Evolutionary conservation across 2,329 filamentous ascomycete genomes (phyloP).

Genomic region (Dactylellina leptospora): DNA sequence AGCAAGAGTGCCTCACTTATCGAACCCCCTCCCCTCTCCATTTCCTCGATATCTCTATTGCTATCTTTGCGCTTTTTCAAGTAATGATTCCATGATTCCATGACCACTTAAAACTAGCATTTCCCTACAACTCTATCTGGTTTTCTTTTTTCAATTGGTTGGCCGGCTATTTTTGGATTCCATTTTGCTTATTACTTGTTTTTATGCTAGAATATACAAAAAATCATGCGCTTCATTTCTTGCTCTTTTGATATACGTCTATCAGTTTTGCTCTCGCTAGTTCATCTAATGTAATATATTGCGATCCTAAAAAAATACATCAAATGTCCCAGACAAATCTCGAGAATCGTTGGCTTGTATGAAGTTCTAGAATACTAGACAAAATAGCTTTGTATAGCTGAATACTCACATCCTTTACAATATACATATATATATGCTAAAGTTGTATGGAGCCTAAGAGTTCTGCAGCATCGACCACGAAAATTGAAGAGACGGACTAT

Average conservation of each 20-base stretch:
- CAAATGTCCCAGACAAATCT: too few species aligned
- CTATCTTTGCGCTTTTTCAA: conserved; percentile 8
- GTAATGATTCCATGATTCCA: conserved; percentile 10
- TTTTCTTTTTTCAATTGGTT: conserved; percentile 10
- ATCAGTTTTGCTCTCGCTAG: not conserved
- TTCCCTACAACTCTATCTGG: not conserved
- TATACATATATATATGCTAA: too few species aligned
- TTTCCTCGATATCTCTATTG: not conserved
- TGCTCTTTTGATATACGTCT: not conserved
- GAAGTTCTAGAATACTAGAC: too few species aligned
- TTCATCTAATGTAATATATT: conserved; percentile 16
- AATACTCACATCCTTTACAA: too few species aligned
- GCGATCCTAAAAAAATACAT: not conserved
- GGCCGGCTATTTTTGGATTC: conserved; percentile 10
- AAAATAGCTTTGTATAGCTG: too few species aligned
- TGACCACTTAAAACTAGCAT: not conserved
- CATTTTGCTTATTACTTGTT: conserved; percentile 4
- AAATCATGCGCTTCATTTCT: not conserved
- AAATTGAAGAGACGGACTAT: too few species aligned
- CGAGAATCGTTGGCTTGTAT: too few species aligned
- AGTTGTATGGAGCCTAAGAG: too few species aligned
- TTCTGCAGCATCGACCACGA: too few species aligned
- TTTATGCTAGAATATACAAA: conserved; percentile 12
- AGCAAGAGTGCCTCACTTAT: conserved; percentile 4
- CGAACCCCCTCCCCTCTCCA: not conserved